Percentiles rank a stretch among this genome's conserved stretches.
These are phyloP conservation scores for Talaromyces sp. DNA, from an alignment of 2,329 filamentous ascomycete genomes.

Conservation along the genomic window DNA sequence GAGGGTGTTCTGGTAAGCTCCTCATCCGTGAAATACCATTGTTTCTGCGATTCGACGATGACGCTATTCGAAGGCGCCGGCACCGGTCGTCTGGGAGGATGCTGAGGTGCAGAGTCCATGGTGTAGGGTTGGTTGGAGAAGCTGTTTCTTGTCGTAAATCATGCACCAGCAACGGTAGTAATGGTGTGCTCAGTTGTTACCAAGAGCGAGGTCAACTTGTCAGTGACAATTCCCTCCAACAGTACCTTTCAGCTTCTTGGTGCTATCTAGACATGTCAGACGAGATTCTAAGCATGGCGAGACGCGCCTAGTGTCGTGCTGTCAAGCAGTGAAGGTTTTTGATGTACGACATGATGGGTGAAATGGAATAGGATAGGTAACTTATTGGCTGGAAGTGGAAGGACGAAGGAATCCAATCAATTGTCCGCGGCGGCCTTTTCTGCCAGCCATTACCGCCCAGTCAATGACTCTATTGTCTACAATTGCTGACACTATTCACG, in stretches of 20 bases:
- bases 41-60: conserved; percentile 54
- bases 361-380: neutral
- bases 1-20: conserved; percentile 81
- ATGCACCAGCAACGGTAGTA: neutral
- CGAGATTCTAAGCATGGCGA: conserved; percentile 4
- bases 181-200: neutral
- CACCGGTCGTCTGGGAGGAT: conserved; percentile 24
- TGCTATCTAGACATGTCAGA: conserved; percentile 4
- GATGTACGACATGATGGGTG: neutral
- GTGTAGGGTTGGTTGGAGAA: neutral
- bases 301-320: conserved; percentile 4
- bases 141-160: neutral
- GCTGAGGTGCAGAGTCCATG: conserved; percentile 28
- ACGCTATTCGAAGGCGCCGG: conserved; percentile 43
- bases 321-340: neutral
- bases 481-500: neutral
- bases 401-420: conserved; percentile 1
- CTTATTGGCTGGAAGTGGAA: neutral
- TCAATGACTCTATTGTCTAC: neutral
- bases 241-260: conserved; percentile 4
- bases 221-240: neutral
- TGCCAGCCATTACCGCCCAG: neutral
- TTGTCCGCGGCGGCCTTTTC: neutral
- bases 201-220: neutral
- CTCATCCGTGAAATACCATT: conserved; percentile 85